Percentiles rank a stretch among this genome's conserved stretches.
These are phyloP conservation scores for Diaporthe longicolla DNA, from an alignment of 2,329 filamentous ascomycete species.

Conservation along the genomic window DNA sequence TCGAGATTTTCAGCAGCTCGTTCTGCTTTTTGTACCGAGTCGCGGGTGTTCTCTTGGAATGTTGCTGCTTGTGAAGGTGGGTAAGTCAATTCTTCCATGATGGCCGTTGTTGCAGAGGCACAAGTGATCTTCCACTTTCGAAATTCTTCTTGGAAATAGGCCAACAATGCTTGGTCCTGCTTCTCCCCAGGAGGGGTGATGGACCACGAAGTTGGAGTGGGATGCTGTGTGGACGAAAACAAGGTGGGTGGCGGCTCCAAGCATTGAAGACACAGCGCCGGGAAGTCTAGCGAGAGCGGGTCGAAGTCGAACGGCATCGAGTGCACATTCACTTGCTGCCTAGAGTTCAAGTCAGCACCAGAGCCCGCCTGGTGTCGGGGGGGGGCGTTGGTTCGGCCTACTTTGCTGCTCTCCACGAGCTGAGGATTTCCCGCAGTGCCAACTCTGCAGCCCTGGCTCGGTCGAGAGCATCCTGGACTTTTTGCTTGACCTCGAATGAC, in stretches of 20 bases:
- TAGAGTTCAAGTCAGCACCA: slow-evolving; percentile 47
- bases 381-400: slow-evolving; percentile 57
- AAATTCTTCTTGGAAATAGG: slow-evolving; percentile 78
- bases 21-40: slow-evolving; percentile 64
- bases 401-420: slow-evolving; percentile 87
- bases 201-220: slow-evolving; percentile 85
- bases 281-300: slow-evolving; percentile 87
- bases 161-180: slow-evolving; percentile 80
- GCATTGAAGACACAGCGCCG: slow-evolving; percentile 85
- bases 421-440: slow-evolving; percentile 85
- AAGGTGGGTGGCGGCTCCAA: slow-evolving; percentile 85
- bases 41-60: slow-evolving; percentile 59
- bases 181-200: slow-evolving; percentile 80
- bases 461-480: slow-evolving; percentile 79
- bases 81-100: slow-evolving; percentile 66
- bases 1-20: slow-evolving; percentile 72
- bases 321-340: slow-evolving; percentile 68
- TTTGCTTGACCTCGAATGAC: slow-evolving; percentile 74
- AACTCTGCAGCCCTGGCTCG: slow-evolving; percentile 87
- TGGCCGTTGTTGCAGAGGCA: slow-evolving; percentile 63
- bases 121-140: slow-evolving; percentile 72
- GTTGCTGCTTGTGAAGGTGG: slow-evolving; percentile 56
- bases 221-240: slow-evolving; percentile 84
- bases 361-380: not conserved
- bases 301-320: slow-evolving; percentile 83